These are phyloP conservation scores for Aspergillus carbonarius DNA, from an alignment of 2,329 filamentous ascomycete species.

Conservation along the genomic window DNA sequence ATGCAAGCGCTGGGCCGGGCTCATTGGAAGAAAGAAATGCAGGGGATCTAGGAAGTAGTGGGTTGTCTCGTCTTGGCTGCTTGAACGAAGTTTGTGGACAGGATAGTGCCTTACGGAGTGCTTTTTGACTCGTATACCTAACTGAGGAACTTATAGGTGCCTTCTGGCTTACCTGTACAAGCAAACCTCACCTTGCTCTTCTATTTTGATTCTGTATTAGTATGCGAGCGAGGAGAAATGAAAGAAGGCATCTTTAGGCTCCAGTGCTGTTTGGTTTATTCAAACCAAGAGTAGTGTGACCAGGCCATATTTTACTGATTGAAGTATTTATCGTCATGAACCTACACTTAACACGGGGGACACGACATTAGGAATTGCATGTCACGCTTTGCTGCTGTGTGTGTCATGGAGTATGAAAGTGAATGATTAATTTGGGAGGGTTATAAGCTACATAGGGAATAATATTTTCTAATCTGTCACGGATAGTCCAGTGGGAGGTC, in stretches of 20 bases:
- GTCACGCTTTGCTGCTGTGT: too few relatives aligned
- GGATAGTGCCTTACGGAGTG: background rate
- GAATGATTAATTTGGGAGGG: too few relatives aligned
- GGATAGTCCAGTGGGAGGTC: slow-evolving; percentile 44
- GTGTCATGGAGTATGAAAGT: too few relatives aligned
- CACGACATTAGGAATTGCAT: too few relatives aligned
- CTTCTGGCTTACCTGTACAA: too few relatives aligned
- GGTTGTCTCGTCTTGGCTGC: background rate
- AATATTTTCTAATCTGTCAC: slow-evolving; percentile 35
- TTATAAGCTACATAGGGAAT: too few relatives aligned
- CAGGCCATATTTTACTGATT: too few relatives aligned
- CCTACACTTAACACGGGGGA: too few relatives aligned
- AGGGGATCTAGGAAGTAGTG: background rate
- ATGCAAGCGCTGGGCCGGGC: slow-evolving; percentile 2
- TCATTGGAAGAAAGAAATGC: slow-evolving; percentile 5
- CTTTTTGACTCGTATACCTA: background rate
- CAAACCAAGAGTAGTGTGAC: background rate
- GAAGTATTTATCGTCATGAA: too few relatives aligned
- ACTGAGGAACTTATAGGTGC: too few relatives aligned
- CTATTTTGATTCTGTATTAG: background rate
- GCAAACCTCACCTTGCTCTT: background rate
- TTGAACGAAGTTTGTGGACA: background rate
- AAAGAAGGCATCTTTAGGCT: background rate
- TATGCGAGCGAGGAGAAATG: background rate
- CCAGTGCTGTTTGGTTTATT: background rate